A percentile compares a stretch with the other conserved stretches of the same genome.
Evolutionary conservation across 1,284 basidiomycete species (phyloP).

Genomic region (Trichosporon sp.): DNA sequence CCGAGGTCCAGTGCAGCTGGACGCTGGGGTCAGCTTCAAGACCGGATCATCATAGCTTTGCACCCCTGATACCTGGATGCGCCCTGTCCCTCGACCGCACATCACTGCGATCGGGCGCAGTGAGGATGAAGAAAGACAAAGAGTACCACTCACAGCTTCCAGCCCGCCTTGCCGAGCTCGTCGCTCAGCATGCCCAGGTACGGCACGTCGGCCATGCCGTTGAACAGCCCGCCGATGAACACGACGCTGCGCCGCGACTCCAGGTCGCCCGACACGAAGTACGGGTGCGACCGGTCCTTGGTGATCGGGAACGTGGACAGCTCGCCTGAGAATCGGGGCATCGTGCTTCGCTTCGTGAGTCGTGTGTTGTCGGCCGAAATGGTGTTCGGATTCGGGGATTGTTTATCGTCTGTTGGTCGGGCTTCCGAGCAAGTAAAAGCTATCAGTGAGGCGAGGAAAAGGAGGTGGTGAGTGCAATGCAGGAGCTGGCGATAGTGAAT

Average conservation of each 20-base stretch:
- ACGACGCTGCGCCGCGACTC: constrained; percentile 30
- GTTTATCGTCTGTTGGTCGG: too few relatives aligned
- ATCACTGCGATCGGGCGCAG: too few relatives aligned
- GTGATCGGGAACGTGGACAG: constrained; percentile 1
- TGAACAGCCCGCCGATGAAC: constrained; percentile 47
- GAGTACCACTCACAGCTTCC: constrained; percentile 42
- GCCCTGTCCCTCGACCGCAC: too few relatives aligned
- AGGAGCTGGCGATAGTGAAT: too few relatives aligned
- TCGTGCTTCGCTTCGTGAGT: too few relatives aligned
- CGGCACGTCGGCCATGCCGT: constrained; percentile 40
- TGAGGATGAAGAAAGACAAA: too few relatives aligned
- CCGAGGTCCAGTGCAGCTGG: constrained; percentile 45
- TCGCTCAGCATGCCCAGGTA: constrained; percentile 33
- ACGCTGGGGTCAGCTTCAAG: constrained; percentile 30
- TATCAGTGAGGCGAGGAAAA: too few relatives aligned
- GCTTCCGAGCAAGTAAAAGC: too few relatives aligned
- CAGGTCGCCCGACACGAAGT: constrained; percentile 40
- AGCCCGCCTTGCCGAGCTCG: constrained; percentile 31
- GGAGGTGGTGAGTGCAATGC: neutral
- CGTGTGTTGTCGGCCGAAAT: too few relatives aligned
- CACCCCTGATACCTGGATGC: too few relatives aligned
- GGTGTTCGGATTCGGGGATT: too few relatives aligned
- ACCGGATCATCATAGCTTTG: too few relatives aligned
- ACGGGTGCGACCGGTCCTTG: constrained; percentile 26
- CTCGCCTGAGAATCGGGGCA: constrained; percentile 8